Evolutionary conservation across 352 stramenopile genomes (phyloP).

Genomic region (Ophiocytium majus): DNA sequence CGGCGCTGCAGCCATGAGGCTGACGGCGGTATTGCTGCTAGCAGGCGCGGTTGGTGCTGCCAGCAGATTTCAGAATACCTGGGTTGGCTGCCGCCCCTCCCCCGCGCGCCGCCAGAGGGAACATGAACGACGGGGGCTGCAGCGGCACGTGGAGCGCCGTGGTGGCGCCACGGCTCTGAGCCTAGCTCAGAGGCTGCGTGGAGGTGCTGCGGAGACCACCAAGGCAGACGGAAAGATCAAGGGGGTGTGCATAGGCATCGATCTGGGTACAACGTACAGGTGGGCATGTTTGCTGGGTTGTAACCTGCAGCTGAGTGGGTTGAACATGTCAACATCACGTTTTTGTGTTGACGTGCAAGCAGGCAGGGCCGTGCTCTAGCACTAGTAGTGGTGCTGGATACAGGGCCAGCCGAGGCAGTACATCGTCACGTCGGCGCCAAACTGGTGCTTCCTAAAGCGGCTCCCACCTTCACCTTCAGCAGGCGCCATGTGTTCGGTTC

Average conservation of each 20-base stretch:
- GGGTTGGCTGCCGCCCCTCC: neutral
- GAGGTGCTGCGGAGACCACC: conserved; percentile 12
- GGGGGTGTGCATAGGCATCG: conserved; percentile 82
- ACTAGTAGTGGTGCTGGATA: too few relatives aligned
- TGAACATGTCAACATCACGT: too few relatives aligned
- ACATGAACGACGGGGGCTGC: too few relatives aligned
- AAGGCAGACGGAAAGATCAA: conserved; percentile 54
- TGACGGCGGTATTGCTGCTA: neutral
- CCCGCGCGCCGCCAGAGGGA: neutral
- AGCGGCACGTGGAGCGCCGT: too few relatives aligned
- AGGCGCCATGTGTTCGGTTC: too few relatives aligned
- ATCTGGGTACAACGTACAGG: conserved; percentile 90
- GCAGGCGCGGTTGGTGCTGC: neutral
- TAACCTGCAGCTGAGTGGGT: neutral
- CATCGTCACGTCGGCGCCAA: too few relatives aligned
- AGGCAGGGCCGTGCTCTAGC: too few relatives aligned
- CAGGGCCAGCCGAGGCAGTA: too few relatives aligned
- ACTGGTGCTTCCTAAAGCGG: too few relatives aligned
- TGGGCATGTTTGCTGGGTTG: conserved; percentile 24
- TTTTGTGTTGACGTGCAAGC: too few relatives aligned
- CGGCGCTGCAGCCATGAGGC: neutral
- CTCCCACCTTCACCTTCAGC: too few relatives aligned
- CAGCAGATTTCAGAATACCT: neutral
- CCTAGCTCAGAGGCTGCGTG: neutral
- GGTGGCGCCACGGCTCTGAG: neutral